A percentile compares a stretch with the other conserved stretches of the same genome.
These are phyloP conservation scores for Aspergillus sclerotioniger DNA, from an alignment of 495 filamentous ascomycete species.

Conservation along the genomic window DNA sequence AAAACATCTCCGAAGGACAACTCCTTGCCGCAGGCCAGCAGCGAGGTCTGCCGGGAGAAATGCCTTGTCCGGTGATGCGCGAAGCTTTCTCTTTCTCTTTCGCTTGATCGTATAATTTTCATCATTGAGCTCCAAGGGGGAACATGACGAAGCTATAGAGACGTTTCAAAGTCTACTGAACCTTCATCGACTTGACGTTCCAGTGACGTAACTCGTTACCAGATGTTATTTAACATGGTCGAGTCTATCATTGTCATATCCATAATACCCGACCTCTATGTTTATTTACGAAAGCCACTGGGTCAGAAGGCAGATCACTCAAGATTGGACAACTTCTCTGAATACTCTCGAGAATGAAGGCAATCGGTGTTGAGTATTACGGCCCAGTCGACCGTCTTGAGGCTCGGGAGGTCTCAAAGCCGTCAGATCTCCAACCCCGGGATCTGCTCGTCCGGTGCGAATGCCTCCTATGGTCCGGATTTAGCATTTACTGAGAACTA, in stretches of 20 bases:
- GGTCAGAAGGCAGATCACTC: too few relatives aligned
- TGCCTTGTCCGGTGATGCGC: too few relatives aligned
- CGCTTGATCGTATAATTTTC: too few relatives aligned
- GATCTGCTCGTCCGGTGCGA: slow-evolving; percentile 28
- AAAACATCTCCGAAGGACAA: too few relatives aligned
- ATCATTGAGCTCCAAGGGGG: too few relatives aligned
- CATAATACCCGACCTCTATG: neutral
- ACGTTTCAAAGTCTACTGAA: neutral
- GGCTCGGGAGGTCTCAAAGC: slow-evolving; percentile 21
- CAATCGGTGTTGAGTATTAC: slow-evolving; percentile 28
- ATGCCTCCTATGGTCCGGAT: too few relatives aligned
- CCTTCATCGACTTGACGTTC: neutral
- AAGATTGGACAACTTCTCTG: too few relatives aligned
- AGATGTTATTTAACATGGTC: neutral
- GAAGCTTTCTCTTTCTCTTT: too few relatives aligned
- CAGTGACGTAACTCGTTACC: neutral
- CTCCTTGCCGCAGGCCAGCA: too few relatives aligned
- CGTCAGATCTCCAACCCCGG: slow-evolving; percentile 20
- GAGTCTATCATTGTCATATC: neutral
- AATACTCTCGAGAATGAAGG: slow-evolving; percentile 11
- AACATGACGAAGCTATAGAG: too few relatives aligned
- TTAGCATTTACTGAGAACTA: neutral
- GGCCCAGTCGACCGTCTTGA: slow-evolving; percentile 27
- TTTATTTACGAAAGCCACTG: neutral
- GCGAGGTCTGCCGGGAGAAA: too few relatives aligned